Conservation (phyloP, 192 early-diverging fungal genomes). For the Jimgerdemannia flammicorona region DNA sequence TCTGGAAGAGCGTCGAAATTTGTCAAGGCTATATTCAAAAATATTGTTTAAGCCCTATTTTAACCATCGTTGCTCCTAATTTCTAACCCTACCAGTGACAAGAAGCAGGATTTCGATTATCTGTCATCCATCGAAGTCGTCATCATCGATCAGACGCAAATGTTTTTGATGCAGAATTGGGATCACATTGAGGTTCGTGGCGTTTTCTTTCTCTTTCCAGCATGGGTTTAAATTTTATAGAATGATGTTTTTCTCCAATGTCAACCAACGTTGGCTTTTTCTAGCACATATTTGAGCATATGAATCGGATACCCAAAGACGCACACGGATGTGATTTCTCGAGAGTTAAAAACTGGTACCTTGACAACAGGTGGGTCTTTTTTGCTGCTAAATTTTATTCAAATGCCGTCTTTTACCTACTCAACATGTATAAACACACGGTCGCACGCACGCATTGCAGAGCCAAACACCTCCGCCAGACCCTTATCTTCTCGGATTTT, state of each 20-base stretch:
- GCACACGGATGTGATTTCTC: slow-evolving; percentile 97
- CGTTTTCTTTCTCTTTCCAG: background rate
- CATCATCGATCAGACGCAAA: slow-evolving; percentile 82
- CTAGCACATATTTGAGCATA: slow-evolving; percentile 74
- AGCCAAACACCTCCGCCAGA: slow-evolving; percentile 86
- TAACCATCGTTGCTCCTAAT: background rate
- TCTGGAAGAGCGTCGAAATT: background rate
- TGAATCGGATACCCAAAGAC: slow-evolving; percentile 88
- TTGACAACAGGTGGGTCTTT: slow-evolving; percentile 66
- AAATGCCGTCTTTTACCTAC: too few relatives aligned
- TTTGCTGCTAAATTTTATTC: background rate
- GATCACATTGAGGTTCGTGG: slow-evolving; percentile 76
- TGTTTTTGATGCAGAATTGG: slow-evolving; percentile 98
- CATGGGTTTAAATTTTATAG: background rate
- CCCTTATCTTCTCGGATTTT: slow-evolving; percentile 76
- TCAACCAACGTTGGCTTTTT: background rate
- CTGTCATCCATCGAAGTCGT: slow-evolving; percentile 90
- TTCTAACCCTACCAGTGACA: slow-evolving; percentile 50
- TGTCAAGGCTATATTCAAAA: background rate
- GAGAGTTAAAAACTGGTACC: slow-evolving; percentile 76
- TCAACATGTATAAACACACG: background rate
- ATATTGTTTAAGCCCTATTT: background rate
- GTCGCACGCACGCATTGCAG: slow-evolving; percentile 18
- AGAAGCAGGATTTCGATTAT: slow-evolving; percentile 90
- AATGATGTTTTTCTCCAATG: background rate